Conservation (phyloP, 1,284 basidiomycete species). For the Sanghuangporus weigelae region DNA sequence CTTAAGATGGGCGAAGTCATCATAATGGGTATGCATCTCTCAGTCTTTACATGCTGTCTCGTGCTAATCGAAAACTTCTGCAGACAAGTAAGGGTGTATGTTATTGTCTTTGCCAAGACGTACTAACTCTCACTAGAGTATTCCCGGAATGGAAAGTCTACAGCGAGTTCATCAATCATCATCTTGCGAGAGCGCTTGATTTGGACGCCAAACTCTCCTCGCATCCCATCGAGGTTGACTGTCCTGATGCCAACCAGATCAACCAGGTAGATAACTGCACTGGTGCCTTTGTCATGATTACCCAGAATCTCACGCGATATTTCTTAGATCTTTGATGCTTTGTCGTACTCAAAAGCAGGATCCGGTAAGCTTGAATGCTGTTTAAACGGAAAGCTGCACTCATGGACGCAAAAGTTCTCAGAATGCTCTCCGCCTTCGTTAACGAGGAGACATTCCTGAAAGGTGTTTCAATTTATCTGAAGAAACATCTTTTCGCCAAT, state of each 20-base stretch:
- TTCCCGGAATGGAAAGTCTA: conserved; percentile 77
- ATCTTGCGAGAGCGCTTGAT: conserved; percentile 62
- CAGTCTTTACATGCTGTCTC: not conserved
- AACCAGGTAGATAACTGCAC: conserved; percentile 49
- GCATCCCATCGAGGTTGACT: conserved; percentile 93
- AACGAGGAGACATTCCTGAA: conserved; percentile 87
- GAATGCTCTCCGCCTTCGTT: conserved; percentile 88
- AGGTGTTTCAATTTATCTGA: conserved; percentile 90
- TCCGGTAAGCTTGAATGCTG: conserved; percentile 43
- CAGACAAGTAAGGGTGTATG: conserved; percentile 41
- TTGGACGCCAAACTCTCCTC: conserved; percentile 90
- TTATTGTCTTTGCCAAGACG: conserved; percentile 7
- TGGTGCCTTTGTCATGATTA: not conserved
- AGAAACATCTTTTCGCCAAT: conserved; percentile 81
- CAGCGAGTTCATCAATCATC: conserved; percentile 61
- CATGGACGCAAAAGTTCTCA: conserved; percentile 56
- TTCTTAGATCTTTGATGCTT: conserved; percentile 73
- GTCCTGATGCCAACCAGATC: conserved; percentile 83
- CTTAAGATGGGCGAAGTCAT: conserved; percentile 86
- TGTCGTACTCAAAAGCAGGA: conserved; percentile 86
- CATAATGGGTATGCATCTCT: conserved; percentile 60
- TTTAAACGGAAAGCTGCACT: not conserved
- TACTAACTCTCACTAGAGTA: conserved; percentile 37
- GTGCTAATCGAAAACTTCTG: not conserved
- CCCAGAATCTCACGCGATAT: not conserved